These are phyloP conservation scores for Clavaria fumosa DNA, from an alignment of 768 basidiomycete species.

Conservation along the genomic window DNA sequence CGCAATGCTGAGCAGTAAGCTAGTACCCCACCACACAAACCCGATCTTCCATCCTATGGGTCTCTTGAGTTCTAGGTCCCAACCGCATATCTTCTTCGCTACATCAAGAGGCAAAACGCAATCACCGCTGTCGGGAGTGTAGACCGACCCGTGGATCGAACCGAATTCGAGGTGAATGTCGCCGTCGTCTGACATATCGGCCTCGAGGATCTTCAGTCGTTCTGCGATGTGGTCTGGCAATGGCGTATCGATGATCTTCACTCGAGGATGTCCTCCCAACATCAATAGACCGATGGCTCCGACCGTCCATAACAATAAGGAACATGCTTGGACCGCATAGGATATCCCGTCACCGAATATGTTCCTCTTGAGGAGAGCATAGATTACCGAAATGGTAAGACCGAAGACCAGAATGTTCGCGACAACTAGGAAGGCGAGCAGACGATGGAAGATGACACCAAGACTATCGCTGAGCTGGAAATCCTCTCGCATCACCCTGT, in stretches of 20 bases:
- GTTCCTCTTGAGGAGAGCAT: background rate
- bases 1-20: background rate
- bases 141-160: constrained; percentile 3
- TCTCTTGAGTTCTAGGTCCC: constrained; percentile 5
- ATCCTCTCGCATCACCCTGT: constrained; percentile 3
- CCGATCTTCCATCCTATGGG: background rate
- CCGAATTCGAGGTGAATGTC: constrained; percentile 1
- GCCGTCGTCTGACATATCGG: background rate
- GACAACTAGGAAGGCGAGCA: constrained; percentile 1
- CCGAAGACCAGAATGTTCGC: constrained; percentile 10
- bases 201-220: background rate
- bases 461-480: constrained; percentile 2
- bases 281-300: constrained; percentile 4
- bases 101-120: constrained; percentile 2
- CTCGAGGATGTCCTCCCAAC: constrained; percentile 4
- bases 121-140: background rate
- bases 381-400: background rate
- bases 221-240: background rate
- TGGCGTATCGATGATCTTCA: background rate
- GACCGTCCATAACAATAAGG: constrained; percentile 1
- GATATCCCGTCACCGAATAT: background rate
- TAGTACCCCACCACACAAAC: constrained; percentile 1
- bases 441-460: constrained; percentile 1
- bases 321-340: background rate
- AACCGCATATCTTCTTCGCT: background rate